Conservation (phyloP, 2,329 filamentous ascomycete genomes). For the Sphaerulina vaccinii region DNA sequence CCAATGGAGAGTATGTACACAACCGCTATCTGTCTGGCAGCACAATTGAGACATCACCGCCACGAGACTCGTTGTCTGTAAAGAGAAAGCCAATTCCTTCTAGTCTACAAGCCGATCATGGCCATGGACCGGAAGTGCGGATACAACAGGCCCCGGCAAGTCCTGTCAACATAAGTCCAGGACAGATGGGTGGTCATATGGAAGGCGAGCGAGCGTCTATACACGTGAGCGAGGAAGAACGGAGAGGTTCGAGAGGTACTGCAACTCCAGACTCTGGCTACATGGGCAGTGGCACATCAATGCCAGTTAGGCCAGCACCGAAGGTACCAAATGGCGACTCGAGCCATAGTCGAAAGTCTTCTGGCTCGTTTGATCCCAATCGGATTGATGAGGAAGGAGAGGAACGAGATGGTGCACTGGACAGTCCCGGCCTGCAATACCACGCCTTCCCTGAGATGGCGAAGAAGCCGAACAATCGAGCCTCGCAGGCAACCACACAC, state of each 20-base stretch:
- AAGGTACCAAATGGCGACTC: constrained; percentile 8
- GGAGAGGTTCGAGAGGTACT: constrained; percentile 21
- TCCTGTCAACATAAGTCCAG: constrained; percentile 37
- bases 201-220: constrained; percentile 35
- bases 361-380: constrained; percentile 19
- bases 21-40: constrained; percentile 19
- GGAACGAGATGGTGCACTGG: constrained; percentile 30
- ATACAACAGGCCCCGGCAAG: constrained; percentile 36
- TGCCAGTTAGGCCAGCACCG: constrained; percentile 2
- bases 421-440: constrained; percentile 51
- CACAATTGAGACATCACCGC: constrained; percentile 22
- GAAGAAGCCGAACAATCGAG: constrained; percentile 30
- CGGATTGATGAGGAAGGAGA: constrained; percentile 33
- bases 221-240: constrained; percentile 16
- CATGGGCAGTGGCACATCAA: constrained; percentile 1
- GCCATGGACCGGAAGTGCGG: constrained; percentile 29
- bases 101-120: constrained; percentile 5
- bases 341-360: constrained; percentile 25
- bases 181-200: constrained; percentile 29
- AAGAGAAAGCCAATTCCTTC: constrained; percentile 18
- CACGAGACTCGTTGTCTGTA: constrained; percentile 9
- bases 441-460: constrained; percentile 44
- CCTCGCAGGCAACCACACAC: constrained; percentile 34
- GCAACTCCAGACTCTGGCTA: constrained; percentile 29
- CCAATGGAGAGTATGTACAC: constrained; percentile 16